phyloP scores from a whole-genome alignment of 495 filamentous ascomycete genomes.

The Rhypophila decipiens region DNA sequence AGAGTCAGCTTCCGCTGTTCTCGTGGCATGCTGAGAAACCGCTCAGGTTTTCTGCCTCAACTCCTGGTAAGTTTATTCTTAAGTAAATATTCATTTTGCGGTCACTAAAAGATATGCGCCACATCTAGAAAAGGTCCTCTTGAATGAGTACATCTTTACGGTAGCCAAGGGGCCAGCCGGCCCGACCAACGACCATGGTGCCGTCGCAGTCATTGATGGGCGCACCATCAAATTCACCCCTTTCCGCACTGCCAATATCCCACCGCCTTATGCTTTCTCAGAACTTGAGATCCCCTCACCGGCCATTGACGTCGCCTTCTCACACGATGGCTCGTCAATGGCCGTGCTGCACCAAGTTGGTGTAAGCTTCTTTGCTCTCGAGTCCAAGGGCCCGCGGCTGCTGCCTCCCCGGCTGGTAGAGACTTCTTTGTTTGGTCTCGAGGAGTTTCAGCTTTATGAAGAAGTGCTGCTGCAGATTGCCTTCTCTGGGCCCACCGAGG shows the following conservation, averaged over 20 bases:
- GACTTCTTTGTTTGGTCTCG: constrained; percentile 14
- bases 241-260: constrained; percentile 73
- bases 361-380: constrained; percentile 61
- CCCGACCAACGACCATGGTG: constrained; percentile 71
- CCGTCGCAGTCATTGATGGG: constrained; percentile 84
- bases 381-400: constrained; percentile 40
- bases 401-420: constrained; percentile 22
- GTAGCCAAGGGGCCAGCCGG: constrained; percentile 60
- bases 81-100: constrained; percentile 2
- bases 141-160: constrained; percentile 63
- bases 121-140: constrained; percentile 45
- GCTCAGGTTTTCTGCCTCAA: constrained; percentile 52
- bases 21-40: constrained; percentile 84
- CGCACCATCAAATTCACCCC: constrained; percentile 77
- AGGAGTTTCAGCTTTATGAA: constrained; percentile 5
- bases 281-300: constrained; percentile 60
- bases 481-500: constrained; percentile 14
- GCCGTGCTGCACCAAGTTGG: constrained; percentile 60
- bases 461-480: constrained; percentile 19
- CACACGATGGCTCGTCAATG: constrained; percentile 57
- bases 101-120: constrained; percentile 15
- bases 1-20: constrained; percentile 8
- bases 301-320: constrained; percentile 69
- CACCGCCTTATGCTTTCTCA: constrained; percentile 85
- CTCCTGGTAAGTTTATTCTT: constrained; percentile 27